Evolutionary conservation across 2,329 filamentous ascomycete species (phyloP).

Genomic region (Neonectria neomacrospora): DNA sequence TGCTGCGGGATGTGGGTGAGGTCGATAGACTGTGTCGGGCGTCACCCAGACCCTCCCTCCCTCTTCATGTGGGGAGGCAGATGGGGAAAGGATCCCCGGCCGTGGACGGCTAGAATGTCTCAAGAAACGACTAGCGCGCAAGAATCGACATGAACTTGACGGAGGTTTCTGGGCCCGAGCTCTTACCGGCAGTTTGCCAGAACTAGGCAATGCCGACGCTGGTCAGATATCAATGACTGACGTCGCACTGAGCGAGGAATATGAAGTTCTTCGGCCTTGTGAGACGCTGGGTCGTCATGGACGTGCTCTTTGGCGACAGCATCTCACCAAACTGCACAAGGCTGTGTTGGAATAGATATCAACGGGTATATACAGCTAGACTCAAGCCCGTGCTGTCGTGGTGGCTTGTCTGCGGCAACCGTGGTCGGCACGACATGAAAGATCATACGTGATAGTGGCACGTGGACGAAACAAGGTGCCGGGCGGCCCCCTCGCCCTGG

Average conservation of each 20-base stretch:
- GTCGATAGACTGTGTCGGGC: constrained; percentile 22
- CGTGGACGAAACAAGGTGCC: constrained; percentile 19
- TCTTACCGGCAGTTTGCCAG: constrained; percentile 33
- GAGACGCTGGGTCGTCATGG: neutral
- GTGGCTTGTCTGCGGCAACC: constrained; percentile 22
- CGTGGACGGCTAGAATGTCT: constrained; percentile 43
- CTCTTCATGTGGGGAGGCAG: constrained; percentile 30
- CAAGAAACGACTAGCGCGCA: constrained; percentile 43
- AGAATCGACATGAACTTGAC: constrained; percentile 30
- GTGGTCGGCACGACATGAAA: constrained; percentile 9
- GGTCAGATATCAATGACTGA: neutral
- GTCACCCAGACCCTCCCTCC: constrained; percentile 21
- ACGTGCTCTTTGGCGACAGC: neutral
- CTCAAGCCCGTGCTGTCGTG: constrained; percentile 25
- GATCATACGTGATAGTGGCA: constrained; percentile 29
- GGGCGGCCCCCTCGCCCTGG: constrained; percentile 15
- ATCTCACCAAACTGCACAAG: constrained; percentile 11
- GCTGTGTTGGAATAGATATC: constrained; percentile 13
- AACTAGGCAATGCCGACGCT: neutral
- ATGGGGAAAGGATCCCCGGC: constrained; percentile 33
- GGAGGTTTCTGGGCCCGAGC: constrained; percentile 29
- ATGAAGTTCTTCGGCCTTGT: constrained; percentile 2
- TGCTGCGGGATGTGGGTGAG: constrained; percentile 39
- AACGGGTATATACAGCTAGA: constrained; percentile 15
- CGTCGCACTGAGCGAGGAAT: constrained; percentile 9